Base-by-base conservation (phyloP, 208 protist genomes). In the Angomonas desouzai region DNA sequence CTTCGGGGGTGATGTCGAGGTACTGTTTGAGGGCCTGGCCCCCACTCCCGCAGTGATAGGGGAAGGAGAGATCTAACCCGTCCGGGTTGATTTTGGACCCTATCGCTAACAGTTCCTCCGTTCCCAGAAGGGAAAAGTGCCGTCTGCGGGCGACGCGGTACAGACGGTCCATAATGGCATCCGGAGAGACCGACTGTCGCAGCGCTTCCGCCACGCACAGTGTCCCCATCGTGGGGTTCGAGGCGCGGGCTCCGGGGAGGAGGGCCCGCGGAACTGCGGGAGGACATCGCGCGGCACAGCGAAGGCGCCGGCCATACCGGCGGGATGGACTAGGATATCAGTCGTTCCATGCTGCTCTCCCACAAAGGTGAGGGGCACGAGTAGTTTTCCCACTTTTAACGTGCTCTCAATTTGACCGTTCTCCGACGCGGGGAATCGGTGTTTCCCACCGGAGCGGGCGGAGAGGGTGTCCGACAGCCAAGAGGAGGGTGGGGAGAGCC, bases 241-340 rank as follows among this genome's bases (percentile, higher is more conserved):
- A 2, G 18, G 55, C 18, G 55, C 3, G 18, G 33, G 6, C 20
- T 16, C 55, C 11, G 22, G n/a, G 2, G 25, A 29, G 1, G 18
- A 87, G 65, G 43, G 69, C 20, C 72, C 72, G 28, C 77, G 76
- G 43, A 74, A 65, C 23, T 57, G 61, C 22, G 48, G 1, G 1
- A 94, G 69, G n/a, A 77, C 71, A 4, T 64, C 34, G 23, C 66
- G 36, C 1, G 71, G 36, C 27, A 86, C 72, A 4, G 78, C 70
- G 63, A 94, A 85, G 3, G 85, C 88, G 1, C 88, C 88, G 20
- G 84, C 66, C 40, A 94, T 74, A 0, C 88, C 88, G 7, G 82
- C 65, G n/a, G 81, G 72, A 69, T 94, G 88, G 22, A 83, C 59
- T 9, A 89, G 61, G 3, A 94, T 51, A 0, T 51, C 20, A 27